These are phyloP conservation scores for Musa balbisiana DNA, from an alignment of 202 grass and related monocot genomes.

Conservation along the genomic window DNA sequence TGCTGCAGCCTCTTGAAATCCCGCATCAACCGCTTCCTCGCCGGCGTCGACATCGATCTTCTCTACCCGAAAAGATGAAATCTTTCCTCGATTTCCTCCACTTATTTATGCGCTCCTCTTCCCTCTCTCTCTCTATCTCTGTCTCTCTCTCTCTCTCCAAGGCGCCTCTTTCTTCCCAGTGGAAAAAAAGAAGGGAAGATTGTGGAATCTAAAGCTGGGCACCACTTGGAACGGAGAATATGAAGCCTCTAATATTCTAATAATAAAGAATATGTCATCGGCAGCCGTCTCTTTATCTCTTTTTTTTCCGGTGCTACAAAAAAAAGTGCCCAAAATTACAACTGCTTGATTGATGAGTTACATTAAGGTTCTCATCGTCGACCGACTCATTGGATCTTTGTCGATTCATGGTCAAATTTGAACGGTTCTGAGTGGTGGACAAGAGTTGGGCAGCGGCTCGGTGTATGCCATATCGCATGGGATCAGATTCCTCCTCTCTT, in stretches of 20 bases:
- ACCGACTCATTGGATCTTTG: no score
- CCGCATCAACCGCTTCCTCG: slow-evolving; percentile 86
- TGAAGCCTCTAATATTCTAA: not conserved
- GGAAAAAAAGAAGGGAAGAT: not conserved
- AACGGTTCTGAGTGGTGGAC: no score
- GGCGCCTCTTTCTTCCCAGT: not conserved
- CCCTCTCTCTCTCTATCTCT: not conserved
- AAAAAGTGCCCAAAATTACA: no score
- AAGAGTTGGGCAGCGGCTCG: no score
- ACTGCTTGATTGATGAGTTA: no score
- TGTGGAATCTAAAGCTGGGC: not conserved
- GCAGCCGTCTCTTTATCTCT: no score
- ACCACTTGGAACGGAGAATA: slow-evolving; percentile 1
- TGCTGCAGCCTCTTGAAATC: slow-evolving; percentile 89
- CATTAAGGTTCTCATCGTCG: no score
- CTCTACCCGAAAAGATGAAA: slow-evolving; percentile 1
- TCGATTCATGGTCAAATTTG: no score
- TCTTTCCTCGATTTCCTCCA: not conserved
- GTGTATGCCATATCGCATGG: no score
- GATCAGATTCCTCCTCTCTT: no score
- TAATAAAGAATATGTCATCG: not conserved
- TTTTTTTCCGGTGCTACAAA: no score
- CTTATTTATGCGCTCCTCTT: not conserved
- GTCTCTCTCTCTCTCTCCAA: no score
- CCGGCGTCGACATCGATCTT: slow-evolving; percentile 59